Percentiles rank a stretch among this genome's conserved stretches.
These are phyloP conservation scores for Neurospora terricola DNA, from an alignment of 495 filamentous ascomycete genomes.

Conservation along the genomic window DNA sequence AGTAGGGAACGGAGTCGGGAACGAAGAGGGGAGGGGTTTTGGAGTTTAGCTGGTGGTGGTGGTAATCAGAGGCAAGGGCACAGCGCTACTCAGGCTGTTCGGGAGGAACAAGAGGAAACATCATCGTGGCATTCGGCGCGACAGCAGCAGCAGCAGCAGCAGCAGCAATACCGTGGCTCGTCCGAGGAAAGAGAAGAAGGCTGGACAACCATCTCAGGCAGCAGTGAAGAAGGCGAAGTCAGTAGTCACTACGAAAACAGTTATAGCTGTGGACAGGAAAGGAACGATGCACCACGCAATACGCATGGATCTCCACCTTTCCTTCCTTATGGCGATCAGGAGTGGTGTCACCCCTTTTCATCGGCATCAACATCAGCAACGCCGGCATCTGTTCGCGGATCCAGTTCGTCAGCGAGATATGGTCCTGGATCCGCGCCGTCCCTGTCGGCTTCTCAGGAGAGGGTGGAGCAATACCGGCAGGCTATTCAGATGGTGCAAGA, in stretches of 20 bases:
- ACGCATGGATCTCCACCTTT: neutral
- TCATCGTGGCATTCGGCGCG: too few species aligned
- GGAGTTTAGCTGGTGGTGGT: neutral
- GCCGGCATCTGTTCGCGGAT: neutral
- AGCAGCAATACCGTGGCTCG: accelerated
- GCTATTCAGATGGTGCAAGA: conserved; percentile 6
- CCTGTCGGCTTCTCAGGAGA: neutral
- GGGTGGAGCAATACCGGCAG: neutral
- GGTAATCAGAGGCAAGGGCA: too few species aligned
- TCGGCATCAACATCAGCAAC: too few species aligned
- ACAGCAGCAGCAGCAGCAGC: neutral
- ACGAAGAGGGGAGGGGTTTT: neutral
- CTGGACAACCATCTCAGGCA: neutral
- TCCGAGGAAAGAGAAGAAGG: neutral
- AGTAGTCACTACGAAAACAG: neutral
- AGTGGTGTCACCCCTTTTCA: neutral
- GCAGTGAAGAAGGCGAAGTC: neutral
- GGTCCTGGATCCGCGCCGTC: neutral
- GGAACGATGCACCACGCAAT: neutral
- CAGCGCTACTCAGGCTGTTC: too few species aligned
- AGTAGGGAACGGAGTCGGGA: neutral
- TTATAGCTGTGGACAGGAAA: neutral
- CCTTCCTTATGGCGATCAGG: neutral
- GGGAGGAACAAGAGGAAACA: too few species aligned
- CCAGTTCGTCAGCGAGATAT: neutral